Base-by-base conservation (phyloP, 495 filamentous ascomycete genomes). In the Penicillium argentinense region DNA sequence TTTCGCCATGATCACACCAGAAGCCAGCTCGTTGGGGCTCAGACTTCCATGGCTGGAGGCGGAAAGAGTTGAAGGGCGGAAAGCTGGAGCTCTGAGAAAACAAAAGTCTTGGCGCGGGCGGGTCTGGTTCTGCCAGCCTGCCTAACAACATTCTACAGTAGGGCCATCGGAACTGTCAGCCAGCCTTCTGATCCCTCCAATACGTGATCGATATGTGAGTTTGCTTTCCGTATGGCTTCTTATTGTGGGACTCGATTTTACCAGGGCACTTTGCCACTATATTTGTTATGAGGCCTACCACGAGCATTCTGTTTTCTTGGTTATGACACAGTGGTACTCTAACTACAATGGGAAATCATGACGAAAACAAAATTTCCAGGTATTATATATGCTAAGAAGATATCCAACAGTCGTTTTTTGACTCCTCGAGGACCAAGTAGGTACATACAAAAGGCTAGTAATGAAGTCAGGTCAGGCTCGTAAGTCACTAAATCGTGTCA, bases 51-150 rank as follows among this genome's bases (percentile, higher is more conserved):
- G 61, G 51, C 61, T 59, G 45, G 45, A 47, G 38, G 47, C 42
- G 47, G 53, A 38, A 54, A 55, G 52, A 36, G 48, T 56, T 47
- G 60, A 57, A 62, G 46, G 61, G 59, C 64, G 64, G 66, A 63
- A 68, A 69, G 64, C 60, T 67, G 60, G 56, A 69, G 68, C 68
- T 68, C 59, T 59, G 54, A 69, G 69, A 71, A 73, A 73, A 66
- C 67, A 69, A 48, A n/a, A 59, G 64, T 71, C 70, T 72, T 73
- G 70, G 68, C 70, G 53, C 54, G 47, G 42, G 11, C 24, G 22
- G 18, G 30, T 18, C n/a, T 17, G 12, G 23, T 39, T 14, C 22
- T 27, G 24, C 14, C 14, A 36, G 33, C 12, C 32, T 36, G n/a
- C 38, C 24, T 11, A 23, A 13, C 21, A 8, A 9, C 4, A 13